Evolutionary conservation across 2,329 filamentous ascomycete species (phyloP).

Genomic region (Aspergillus calidoustus): DNA sequence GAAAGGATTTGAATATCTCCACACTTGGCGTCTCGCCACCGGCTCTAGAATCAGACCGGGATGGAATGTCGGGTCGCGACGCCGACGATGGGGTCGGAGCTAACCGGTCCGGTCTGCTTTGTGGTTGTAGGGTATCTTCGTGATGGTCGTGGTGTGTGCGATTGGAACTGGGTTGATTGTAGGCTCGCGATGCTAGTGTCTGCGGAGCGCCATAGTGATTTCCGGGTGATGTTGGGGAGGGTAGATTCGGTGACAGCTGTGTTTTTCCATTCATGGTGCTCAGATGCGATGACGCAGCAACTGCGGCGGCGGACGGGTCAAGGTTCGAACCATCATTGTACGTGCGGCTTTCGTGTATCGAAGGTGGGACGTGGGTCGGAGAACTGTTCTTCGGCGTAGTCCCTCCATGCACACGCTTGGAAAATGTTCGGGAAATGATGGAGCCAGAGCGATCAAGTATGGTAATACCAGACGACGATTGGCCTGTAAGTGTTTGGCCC

Average conservation of each 20-base stretch:
- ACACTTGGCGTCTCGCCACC: constrained; percentile 57
- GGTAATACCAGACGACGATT: constrained; percentile 34
- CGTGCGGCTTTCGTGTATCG: constrained; percentile 70
- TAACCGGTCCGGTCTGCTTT: constrained; percentile 38
- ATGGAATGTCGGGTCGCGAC: constrained; percentile 38
- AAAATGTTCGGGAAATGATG: constrained; percentile 72
- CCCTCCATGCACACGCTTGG: constrained; percentile 72
- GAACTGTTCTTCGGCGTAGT: constrained; percentile 75
- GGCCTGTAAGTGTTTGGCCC: constrained; percentile 43
- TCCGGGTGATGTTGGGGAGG: constrained; percentile 51
- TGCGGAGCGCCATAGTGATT: constrained; percentile 43
- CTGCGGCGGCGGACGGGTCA: constrained; percentile 71
- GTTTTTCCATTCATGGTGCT: constrained; percentile 68
- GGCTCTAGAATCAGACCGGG: constrained; percentile 36
- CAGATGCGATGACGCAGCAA: constrained; percentile 72
- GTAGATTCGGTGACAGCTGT: constrained; percentile 55
- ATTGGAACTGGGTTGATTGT: constrained; percentile 39
- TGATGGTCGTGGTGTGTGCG: constrained; percentile 44
- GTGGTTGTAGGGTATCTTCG: constrained; percentile 39
- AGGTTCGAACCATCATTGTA: constrained; percentile 55
- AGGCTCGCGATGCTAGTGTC: constrained; percentile 50
- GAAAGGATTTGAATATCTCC: constrained; percentile 98
- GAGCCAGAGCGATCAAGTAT: constrained; percentile 50
- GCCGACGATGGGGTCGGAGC: constrained; percentile 37
- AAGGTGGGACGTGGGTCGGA: constrained; percentile 70